Percentiles rank a stretch among this genome's conserved stretches.
These are phyloP conservation scores for Samsoniella hepiali DNA, from an alignment of 2,329 filamentous ascomycete genomes.

Conservation along the genomic window DNA sequence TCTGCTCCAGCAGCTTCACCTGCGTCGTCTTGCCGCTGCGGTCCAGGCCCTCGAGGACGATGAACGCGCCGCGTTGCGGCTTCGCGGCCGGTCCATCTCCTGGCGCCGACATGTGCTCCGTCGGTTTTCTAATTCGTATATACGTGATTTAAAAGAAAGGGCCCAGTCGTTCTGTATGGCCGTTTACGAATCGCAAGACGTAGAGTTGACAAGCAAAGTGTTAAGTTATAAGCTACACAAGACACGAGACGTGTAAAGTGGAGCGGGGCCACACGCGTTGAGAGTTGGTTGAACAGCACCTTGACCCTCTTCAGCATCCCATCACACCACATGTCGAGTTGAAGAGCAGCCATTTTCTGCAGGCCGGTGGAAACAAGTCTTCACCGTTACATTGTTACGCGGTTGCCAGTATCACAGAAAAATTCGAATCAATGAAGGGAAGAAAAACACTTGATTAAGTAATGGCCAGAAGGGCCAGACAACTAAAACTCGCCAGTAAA, in stretches of 20 bases:
- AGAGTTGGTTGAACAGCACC: background rate
- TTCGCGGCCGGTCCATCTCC: background rate
- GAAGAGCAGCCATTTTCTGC: background rate
- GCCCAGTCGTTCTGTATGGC: background rate
- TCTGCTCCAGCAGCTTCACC: conserved; percentile 64
- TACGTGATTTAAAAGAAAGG: too few species aligned
- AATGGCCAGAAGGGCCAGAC: too few species aligned
- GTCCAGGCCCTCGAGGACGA: conserved; percentile 86
- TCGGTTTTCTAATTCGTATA: background rate
- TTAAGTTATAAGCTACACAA: background rate
- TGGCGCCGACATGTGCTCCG: background rate
- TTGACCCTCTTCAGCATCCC: background rate
- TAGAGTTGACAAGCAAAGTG: background rate
- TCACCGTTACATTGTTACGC: background rate
- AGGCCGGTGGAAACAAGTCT: too few species aligned
- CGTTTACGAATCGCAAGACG: background rate
- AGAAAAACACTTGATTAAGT: background rate
- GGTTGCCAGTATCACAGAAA: background rate
- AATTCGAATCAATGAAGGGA: too few species aligned
- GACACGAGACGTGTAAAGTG: conserved; percentile 8
- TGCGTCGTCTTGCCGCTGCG: conserved; percentile 91
- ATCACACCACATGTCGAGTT: background rate
- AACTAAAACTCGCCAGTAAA: background rate
- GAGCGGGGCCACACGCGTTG: background rate
- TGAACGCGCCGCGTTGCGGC: conserved; percentile 62